Percentiles rank a stretch among this genome's conserved stretches.
Conservation (phyloP, 2,329 filamentous ascomycete species). For the Exophiala bonariae region DNA sequence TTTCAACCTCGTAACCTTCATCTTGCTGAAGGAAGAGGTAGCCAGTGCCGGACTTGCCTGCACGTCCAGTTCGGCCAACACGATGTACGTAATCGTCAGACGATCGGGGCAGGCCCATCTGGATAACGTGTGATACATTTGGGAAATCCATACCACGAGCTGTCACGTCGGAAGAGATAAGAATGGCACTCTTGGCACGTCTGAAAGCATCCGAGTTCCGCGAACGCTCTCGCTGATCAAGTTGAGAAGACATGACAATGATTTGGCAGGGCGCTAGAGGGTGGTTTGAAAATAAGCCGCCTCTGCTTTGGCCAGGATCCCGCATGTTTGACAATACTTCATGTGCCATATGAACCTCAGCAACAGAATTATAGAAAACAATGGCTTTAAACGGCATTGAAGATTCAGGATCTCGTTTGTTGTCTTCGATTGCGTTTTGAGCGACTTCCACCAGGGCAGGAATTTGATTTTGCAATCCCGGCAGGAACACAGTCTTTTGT, state of each 20-base stretch:
- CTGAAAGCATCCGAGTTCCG: conserved; percentile 72
- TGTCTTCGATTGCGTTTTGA: conserved; percentile 51
- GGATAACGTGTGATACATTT: conserved; percentile 50
- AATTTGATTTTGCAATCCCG: conserved; percentile 72
- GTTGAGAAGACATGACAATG: conserved; percentile 72
- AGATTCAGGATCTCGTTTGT: conserved; percentile 35
- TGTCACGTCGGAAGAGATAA: conserved; percentile 51
- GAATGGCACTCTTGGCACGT: conserved; percentile 45
- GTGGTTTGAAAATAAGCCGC: conserved; percentile 64
- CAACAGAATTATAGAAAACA: conserved; percentile 84
- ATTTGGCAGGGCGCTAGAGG: conserved; percentile 62
- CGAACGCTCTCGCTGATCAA: conserved; percentile 70
- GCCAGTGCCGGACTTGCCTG: conserved; percentile 61
- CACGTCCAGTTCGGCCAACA: conserved; percentile 40
- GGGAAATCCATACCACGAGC: conserved; percentile 54
- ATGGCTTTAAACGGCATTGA: conserved; percentile 87
- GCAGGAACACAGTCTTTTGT: conserved; percentile 70
- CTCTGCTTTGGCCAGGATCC: conserved; percentile 38
- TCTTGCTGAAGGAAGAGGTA: conserved; percentile 62
- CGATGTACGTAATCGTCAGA: conserved; percentile 50
- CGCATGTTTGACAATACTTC: conserved; percentile 57
- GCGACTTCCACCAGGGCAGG: conserved; percentile 77
- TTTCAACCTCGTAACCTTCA: conserved; percentile 41
- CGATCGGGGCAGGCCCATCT: conserved; percentile 51
- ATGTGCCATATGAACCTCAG: conserved; percentile 65